Base-by-base conservation (phyloP, 2,329 filamentous ascomycete genomes). In the Arthroderma uncinatum region DNA sequence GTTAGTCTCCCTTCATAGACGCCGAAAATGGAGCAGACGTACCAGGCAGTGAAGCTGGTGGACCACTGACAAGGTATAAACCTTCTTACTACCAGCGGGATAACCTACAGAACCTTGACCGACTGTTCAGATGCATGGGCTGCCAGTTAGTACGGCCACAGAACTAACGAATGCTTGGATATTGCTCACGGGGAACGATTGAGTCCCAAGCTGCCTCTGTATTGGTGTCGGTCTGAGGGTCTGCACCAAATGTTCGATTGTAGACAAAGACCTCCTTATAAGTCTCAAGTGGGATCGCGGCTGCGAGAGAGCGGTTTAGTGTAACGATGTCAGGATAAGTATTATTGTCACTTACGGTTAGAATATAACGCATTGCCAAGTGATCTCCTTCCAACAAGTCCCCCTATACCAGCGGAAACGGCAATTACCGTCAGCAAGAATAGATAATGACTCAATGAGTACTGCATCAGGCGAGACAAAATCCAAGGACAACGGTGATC, bases 21-120 rank as follows among this genome's bases (percentile, higher is more conserved):
- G 9, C 34, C 12, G 14, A 37, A 37, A 12, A 37, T 12, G 9
- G 34, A 37, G 34, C 23, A 14, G 10, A 14, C 42, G 9, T 48
- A 48, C 42, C 42, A 48, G 23, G 23, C 42, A 48, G 10, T 48
- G 42, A n/a, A 48, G 42, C n/a, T 48, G 42, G 23, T 48, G 42
- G 10, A 48, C 42, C 21, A n/a, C 42, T 7, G 42, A 48, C 21
- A 48, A 9, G 23, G 42, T 48, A 48, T 48, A 48, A 25, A 48
- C 19, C 21, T 48, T 28, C 42, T 48, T 48, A 21, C 42, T 48
- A 9, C 23, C 42, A 19, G 39, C 39, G 14, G 42, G 42, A 28
- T 12, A 30, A 25, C 42, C 21, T 30, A 48, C 42, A 7, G 42
- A 25, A 21, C 42, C 42, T 30, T 48, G 42, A 21, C 42, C 42